Evolutionary conservation across 2,329 filamentous ascomycete genomes (phyloP).

Genomic region (Tolypocladium cylindrosporum): DNA sequence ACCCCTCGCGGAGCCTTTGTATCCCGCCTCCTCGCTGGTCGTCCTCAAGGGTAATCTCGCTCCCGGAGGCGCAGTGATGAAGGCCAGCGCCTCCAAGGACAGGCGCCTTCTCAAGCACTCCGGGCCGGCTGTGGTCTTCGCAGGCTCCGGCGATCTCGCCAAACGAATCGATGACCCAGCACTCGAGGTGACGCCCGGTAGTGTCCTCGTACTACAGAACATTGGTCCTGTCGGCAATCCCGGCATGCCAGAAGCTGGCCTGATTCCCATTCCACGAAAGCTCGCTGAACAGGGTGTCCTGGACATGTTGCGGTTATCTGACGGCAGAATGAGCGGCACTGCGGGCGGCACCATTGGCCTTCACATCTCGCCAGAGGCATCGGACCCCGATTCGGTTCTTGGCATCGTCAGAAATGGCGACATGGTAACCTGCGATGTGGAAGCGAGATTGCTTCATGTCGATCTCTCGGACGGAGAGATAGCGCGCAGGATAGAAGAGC

Average conservation of each 20-base stretch:
- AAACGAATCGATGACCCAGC: constrained; percentile 44
- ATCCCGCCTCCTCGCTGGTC: constrained; percentile 67
- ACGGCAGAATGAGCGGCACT: constrained; percentile 79
- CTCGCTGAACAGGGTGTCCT: constrained; percentile 63
- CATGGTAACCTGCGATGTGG: constrained; percentile 67
- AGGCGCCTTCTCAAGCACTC: constrained; percentile 40
- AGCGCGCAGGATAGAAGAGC: not conserved
- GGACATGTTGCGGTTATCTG: constrained; percentile 78
- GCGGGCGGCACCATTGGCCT: constrained; percentile 84
- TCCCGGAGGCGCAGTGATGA: constrained; percentile 74
- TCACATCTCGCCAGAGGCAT: constrained; percentile 80
- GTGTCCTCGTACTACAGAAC: constrained; percentile 73
- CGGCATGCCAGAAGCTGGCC: constrained; percentile 80
- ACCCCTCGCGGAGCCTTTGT: constrained; percentile 54
- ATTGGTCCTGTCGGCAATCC: constrained; percentile 86
- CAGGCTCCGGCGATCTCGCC: constrained; percentile 66
- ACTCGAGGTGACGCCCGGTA: constrained; percentile 50
- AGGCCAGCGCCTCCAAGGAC: constrained; percentile 81
- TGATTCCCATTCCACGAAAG: constrained; percentile 60
- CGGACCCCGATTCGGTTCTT: constrained; percentile 63
- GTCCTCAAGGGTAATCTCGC: constrained; percentile 78
- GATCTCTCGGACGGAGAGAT: constrained; percentile 65
- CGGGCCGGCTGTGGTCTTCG: constrained; percentile 52
- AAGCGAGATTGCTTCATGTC: constrained; percentile 46
- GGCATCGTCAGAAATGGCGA: constrained; percentile 71